phyloP scores from a whole-genome alignment of 306 rosid species.

The Hylodesmum podocarpum region DNA sequence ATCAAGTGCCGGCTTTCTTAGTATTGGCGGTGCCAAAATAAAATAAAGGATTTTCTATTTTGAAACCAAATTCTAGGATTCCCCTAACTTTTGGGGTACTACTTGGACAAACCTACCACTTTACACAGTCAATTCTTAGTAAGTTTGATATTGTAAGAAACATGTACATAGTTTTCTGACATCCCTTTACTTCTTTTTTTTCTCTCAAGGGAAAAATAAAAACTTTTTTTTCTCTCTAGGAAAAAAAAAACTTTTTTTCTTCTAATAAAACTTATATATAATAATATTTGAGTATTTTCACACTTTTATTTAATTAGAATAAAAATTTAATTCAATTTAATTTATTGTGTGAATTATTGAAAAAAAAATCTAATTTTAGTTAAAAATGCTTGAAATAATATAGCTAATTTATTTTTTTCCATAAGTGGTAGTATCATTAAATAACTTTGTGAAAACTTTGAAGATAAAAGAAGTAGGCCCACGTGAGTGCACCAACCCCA shows the following conservation, averaged over 20 bases:
- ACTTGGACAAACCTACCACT: background rate
- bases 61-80: constrained; percentile 33
- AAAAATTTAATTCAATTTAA: background rate
- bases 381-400: background rate
- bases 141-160: constrained; percentile 11
- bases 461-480: constrained; percentile 24
- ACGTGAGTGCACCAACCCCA: constrained; percentile 33
- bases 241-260: too few relatives aligned
- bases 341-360: background rate
- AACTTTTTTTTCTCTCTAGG: too few relatives aligned
- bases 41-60: background rate
- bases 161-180: background rate
- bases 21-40: background rate
- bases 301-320: background rate
- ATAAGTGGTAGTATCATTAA: background rate
- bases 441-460: constrained; percentile 11
- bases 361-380: background rate
- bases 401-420: background rate
- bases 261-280: background rate
- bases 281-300: background rate
- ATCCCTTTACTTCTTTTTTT: background rate
- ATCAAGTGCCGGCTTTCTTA: constrained; percentile 37
- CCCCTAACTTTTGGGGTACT: background rate
- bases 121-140: background rate
- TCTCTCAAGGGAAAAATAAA: background rate